These are phyloP conservation scores for Backusella tuberculispora DNA, from an alignment of 192 early-diverging fungal genomes.

Conservation along the genomic window DNA sequence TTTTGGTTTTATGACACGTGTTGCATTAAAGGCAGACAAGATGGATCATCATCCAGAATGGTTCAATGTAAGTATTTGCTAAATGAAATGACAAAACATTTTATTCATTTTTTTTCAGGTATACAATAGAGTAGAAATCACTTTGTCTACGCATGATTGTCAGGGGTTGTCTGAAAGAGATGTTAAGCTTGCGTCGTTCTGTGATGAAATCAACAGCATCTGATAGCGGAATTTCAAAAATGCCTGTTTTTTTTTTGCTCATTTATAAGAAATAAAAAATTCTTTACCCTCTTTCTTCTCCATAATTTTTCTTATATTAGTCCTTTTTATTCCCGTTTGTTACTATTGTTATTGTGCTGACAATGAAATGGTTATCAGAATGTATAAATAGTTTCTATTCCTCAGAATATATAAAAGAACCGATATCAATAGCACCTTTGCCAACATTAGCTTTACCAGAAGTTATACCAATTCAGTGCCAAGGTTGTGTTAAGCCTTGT, in stretches of 20 bases:
- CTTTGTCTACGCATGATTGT: conserved; percentile 90
- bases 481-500: conserved; percentile 18
- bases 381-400: conserved; percentile 22
- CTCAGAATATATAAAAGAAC: conserved; percentile 4
- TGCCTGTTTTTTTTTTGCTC: neutral
- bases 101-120: conserved; percentile 58
- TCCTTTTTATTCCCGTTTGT: neutral
- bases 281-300: neutral
- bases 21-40: conserved; percentile 90
- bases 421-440: neutral
- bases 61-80: conserved; percentile 68
- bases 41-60: conserved; percentile 96
- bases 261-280: conserved; percentile 2
- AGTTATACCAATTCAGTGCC: conserved; percentile 13
- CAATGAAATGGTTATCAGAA: conserved; percentile 24
- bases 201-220: conserved; percentile 46
- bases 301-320: conserved; percentile 5
- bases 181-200: conserved; percentile 74
- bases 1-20: conserved; percentile 94
- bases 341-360: neutral
- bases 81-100: neutral
- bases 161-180: conserved; percentile 80
- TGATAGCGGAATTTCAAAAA: conserved; percentile 7
- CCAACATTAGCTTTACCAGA: neutral
- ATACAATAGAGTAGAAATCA: conserved; percentile 91